These are phyloP conservation scores for Nelumbo lutea DNA, from an alignment of 164 flowering plant genomes.

Conservation along the genomic window DNA sequence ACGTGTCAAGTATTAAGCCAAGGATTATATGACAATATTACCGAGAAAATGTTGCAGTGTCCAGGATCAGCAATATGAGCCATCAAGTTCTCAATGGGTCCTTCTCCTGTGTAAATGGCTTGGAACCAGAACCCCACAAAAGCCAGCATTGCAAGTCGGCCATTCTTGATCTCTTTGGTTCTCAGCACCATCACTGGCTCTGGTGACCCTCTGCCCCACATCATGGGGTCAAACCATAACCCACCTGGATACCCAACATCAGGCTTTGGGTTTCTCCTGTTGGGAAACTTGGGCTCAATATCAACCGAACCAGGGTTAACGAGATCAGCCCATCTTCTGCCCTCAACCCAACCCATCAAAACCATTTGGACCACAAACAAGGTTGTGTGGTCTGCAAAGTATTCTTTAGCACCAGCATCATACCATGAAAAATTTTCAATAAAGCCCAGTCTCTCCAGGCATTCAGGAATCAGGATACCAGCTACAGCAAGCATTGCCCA, in stretches of 20 bases:
- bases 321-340: slow-evolving; percentile 83
- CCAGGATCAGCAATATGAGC: slow-evolving; percentile 90
- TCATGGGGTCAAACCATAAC: slow-evolving; percentile 73
- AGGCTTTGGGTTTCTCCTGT: slow-evolving; percentile 47
- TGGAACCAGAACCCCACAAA: slow-evolving; percentile 79
- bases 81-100: slow-evolving; percentile 65
- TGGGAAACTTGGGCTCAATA: slow-evolving; percentile 60
- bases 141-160: slow-evolving; percentile 84
- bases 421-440: slow-evolving; percentile 73
- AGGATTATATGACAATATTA: slow-evolving; percentile 17
- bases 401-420: slow-evolving; percentile 63
- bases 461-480: slow-evolving; percentile 82
- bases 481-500: slow-evolving; percentile 96
- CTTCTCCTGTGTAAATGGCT: slow-evolving; percentile 71
- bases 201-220: slow-evolving; percentile 93
- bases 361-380: slow-evolving; percentile 60
- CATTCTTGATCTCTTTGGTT: slow-evolving; percentile 92
- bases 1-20: neutral
- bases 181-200: slow-evolving; percentile 86
- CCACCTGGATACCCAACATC: slow-evolving; percentile 97
- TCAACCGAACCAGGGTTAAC: slow-evolving; percentile 73
- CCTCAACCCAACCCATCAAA: slow-evolving; percentile 91
- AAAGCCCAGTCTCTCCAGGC: slow-evolving; percentile 54
- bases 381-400: slow-evolving; percentile 72
- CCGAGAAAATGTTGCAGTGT: slow-evolving; percentile 79